These are phyloP conservation scores for Sphagnum tenellum DNA, from an alignment of 225 moss, liverwort and hornwort genomes.

Conservation along the genomic window DNA sequence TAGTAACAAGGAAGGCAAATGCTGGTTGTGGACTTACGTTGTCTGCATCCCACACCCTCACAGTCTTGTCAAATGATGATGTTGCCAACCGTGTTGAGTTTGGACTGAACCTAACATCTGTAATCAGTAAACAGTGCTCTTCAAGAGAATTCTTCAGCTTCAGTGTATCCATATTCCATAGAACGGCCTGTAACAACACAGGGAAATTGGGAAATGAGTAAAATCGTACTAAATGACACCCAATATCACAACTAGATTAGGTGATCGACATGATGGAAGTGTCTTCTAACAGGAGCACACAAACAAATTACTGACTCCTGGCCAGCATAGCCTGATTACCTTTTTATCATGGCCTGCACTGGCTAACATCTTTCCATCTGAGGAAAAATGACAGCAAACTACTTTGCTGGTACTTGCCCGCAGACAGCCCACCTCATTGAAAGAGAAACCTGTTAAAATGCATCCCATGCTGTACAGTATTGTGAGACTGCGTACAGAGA, in stretches of 20 bases:
- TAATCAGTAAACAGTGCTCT: slow-evolving; percentile 93
- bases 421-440: slow-evolving; percentile 91
- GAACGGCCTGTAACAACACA: slow-evolving; percentile 47
- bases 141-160: slow-evolving; percentile 92
- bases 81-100: slow-evolving; percentile 94
- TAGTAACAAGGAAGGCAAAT: not conserved
- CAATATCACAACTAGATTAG: no score
- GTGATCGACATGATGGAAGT: no score
- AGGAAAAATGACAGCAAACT: slow-evolving; percentile 96
- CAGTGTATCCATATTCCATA: slow-evolving; percentile 98
- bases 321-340: slow-evolving; percentile 19
- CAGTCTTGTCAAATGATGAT: slow-evolving; percentile 96
- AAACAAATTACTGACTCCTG: not conserved
- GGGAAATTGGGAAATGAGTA: no score
- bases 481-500: not conserved
- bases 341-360: slow-evolving; percentile 98
- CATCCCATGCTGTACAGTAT: not conserved
- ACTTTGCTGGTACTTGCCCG: slow-evolving; percentile 97
- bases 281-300: not conserved
- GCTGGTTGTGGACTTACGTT: slow-evolving; percentile 43
- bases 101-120: slow-evolving; percentile 94
- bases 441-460: slow-evolving; percentile 70
- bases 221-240: no score
- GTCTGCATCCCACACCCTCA: slow-evolving; percentile 97
- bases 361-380: slow-evolving; percentile 91